These are phyloP conservation scores for Aspergillus pseudoglaucus DNA, from an alignment of 2,329 filamentous ascomycete genomes.

Conservation along the genomic window DNA sequence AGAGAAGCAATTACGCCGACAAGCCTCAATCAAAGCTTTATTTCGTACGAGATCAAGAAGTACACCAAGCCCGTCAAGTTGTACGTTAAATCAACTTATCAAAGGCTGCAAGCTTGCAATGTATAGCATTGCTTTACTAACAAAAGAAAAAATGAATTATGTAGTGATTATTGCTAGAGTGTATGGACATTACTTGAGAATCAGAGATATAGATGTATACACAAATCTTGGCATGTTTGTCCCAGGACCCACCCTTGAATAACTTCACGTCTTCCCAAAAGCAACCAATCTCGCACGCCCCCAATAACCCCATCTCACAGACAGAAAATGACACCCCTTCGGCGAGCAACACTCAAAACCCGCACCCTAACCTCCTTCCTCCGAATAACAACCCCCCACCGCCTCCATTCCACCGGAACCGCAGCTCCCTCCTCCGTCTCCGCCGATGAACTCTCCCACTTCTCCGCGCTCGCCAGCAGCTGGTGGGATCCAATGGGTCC, in stretches of 20 bases:
- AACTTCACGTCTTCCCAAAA: constrained; percentile 2
- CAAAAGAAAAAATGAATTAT: no score
- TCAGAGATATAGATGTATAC: no score
- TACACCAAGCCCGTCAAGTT: no score
- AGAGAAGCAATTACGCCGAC: no score
- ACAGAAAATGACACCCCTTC: constrained; percentile 7
- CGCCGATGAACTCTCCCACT: constrained; percentile 83
- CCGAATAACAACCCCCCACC: constrained; percentile 5
- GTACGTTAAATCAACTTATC: no score
- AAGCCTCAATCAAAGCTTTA: no score
- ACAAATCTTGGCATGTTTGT: constrained; percentile 15
- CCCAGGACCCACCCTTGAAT: not conserved
- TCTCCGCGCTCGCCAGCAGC: constrained; percentile 82
- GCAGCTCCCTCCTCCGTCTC: constrained; percentile 67
- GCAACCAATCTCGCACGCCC: not conserved
- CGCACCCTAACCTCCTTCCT: constrained; percentile 3
- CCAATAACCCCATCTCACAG: not conserved
- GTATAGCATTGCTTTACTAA: no score
- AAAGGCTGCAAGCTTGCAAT: no score
- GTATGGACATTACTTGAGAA: no score
- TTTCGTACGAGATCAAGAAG: no score
- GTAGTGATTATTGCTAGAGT: no score
- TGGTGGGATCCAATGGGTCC: constrained; percentile 98
- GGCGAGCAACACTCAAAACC: constrained; percentile 5
- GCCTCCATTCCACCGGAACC: constrained; percentile 24